Conservation (phyloP, 2,329 filamentous ascomycete genomes). For the Curvularia hawaiiensis region DNA sequence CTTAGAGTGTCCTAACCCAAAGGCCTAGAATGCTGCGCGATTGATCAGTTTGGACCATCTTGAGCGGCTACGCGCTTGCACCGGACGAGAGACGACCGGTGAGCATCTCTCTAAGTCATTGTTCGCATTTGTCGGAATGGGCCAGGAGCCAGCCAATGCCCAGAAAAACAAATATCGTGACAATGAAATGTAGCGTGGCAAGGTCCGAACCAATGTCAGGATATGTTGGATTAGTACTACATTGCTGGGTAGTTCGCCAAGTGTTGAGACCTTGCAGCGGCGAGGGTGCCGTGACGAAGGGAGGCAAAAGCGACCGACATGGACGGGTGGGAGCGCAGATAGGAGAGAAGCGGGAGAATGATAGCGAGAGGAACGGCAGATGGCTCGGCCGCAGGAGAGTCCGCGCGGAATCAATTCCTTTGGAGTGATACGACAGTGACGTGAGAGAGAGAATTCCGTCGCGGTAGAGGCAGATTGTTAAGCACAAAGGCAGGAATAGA, state of each 20-base stretch:
- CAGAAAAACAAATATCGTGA: not conserved
- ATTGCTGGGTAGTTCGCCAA: slow-evolving; percentile 1
- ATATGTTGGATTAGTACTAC: not conserved
- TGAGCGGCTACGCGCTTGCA: not conserved
- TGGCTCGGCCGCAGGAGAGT: not conserved
- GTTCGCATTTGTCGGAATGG: not conserved
- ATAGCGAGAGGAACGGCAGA: not conserved
- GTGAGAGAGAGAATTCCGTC: not conserved
- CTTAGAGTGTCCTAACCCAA: not conserved
- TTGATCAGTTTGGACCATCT: not conserved
- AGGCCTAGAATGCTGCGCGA: not conserved
- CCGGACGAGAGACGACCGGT: not conserved
- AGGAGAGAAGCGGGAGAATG: not conserved
- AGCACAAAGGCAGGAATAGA: not conserved
- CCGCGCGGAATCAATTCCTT: not conserved
- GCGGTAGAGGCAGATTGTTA: not conserved
- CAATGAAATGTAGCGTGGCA: not conserved
- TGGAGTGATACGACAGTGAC: not conserved
- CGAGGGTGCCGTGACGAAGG: not conserved
- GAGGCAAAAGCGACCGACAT: not conserved
- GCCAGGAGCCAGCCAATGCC: not conserved
- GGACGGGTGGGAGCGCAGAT: not conserved
- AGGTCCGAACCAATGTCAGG: not conserved
- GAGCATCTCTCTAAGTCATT: not conserved
- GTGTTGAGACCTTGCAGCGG: slow-evolving; percentile 1